These are phyloP conservation scores for Austroboletus eburneus DNA, from an alignment of 768 basidiomycete species.

Conservation along the genomic window DNA sequence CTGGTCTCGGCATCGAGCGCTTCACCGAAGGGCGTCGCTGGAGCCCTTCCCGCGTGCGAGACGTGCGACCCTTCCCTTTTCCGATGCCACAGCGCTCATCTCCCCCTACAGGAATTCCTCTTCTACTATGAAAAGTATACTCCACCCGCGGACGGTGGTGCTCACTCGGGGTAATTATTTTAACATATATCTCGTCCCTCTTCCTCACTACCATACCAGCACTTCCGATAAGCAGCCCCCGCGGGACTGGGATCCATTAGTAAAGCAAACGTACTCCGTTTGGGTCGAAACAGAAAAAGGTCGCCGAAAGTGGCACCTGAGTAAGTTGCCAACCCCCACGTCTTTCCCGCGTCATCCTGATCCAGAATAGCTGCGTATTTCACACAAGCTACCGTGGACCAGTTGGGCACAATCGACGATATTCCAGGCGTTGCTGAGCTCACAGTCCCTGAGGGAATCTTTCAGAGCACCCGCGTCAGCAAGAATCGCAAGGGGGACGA, in stretches of 20 bases:
- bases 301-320: slow-evolving; percentile 77
- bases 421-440: slow-evolving; percentile 55
- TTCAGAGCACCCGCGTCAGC: slow-evolving; percentile 61
- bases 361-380: slow-evolving; percentile 71
- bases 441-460: slow-evolving; percentile 61
- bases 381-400: slow-evolving; percentile 69
- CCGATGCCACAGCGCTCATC: slow-evolving; percentile 9
- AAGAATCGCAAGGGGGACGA: slow-evolving; percentile 48
- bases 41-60: slow-evolving; percentile 80
- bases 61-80: slow-evolving; percentile 43
- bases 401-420: slow-evolving; percentile 68
- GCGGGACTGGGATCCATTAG: slow-evolving; percentile 61
- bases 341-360: slow-evolving; percentile 16
- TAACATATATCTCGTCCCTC: background rate
- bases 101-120: slow-evolving; percentile 61
- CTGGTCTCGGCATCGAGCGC: slow-evolving; percentile 77
- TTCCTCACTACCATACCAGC: slow-evolving; percentile 23
- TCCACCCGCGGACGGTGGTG: slow-evolving; percentile 42
- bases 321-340: slow-evolving; percentile 38
- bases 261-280: slow-evolving; percentile 84
- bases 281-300: slow-evolving; percentile 65
- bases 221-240: slow-evolving; percentile 48
- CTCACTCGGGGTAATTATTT: slow-evolving; percentile 38
- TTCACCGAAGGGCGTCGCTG: slow-evolving; percentile 83
- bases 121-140: slow-evolving; percentile 80